Evolutionary conservation across 139 green algal species (phyloP).

Genomic region (Ostreobium quekettii): DNA sequence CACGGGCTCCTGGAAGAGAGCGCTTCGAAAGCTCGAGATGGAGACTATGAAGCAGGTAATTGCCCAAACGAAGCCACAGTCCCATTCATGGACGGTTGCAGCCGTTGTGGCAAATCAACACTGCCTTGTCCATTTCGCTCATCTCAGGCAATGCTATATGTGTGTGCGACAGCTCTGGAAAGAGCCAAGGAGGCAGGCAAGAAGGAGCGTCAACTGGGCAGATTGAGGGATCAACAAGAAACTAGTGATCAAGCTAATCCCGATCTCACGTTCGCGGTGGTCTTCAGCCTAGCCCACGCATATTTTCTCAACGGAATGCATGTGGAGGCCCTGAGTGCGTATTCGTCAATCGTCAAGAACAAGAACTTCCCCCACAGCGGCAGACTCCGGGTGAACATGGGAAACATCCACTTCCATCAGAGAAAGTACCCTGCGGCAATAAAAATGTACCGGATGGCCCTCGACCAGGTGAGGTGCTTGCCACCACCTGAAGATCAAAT

Average conservation of each 20-base stretch:
- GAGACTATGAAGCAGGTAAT: neutral
- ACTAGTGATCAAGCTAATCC: slow-evolving; percentile 50
- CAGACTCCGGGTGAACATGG: slow-evolving; percentile 80
- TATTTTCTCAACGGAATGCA: slow-evolving; percentile 51
- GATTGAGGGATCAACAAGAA: slow-evolving; percentile 44
- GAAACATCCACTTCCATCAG: slow-evolving; percentile 74
- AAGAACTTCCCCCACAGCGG: slow-evolving; percentile 43
- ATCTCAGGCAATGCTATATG: neutral
- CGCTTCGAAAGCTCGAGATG: slow-evolving; percentile 2
- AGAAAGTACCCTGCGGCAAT: slow-evolving; percentile 49
- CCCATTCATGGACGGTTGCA: neutral
- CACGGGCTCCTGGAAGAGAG: slow-evolving; percentile 69
- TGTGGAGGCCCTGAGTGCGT: slow-evolving; percentile 62
- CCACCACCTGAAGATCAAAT: no score
- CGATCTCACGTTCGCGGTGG: slow-evolving; percentile 60
- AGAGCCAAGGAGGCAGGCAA: slow-evolving; percentile 64
- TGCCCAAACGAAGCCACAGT: no score
- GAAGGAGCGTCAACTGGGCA: slow-evolving; percentile 57
- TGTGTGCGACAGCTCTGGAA: slow-evolving; percentile 46
- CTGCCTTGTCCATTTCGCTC: no score
- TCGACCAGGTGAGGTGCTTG: slow-evolving; percentile 72
- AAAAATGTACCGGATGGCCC: slow-evolving; percentile 82
- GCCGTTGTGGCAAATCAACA: neutral
- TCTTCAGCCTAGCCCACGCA: slow-evolving; percentile 51
- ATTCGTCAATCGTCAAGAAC: slow-evolving; percentile 59